Evolutionary conservation across 1,139 yeast species (phyloP).

Genomic region (Taiozyma sp.): DNA sequence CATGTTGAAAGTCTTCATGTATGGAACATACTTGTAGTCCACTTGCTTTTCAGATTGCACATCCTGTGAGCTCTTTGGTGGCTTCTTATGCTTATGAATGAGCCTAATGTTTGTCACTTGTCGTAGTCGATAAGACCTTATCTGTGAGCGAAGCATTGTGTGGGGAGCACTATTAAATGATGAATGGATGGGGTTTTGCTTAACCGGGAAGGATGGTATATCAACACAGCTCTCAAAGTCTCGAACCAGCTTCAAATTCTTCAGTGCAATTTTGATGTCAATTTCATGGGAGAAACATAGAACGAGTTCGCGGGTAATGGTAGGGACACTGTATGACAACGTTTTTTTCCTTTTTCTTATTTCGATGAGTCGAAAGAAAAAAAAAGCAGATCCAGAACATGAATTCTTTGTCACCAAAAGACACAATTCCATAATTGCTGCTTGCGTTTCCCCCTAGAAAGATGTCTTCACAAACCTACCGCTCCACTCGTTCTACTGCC

Average conservation of each 20-base stretch:
- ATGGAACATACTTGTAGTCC: slow-evolving; percentile 4
- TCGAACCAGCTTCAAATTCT: neutral
- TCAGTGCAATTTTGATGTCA: neutral
- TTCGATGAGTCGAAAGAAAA: neutral
- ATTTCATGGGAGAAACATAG: neutral
- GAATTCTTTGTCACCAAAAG: neutral
- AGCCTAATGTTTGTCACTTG: neutral
- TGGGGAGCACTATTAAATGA: neutral
- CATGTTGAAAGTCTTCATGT: slow-evolving; percentile 7
- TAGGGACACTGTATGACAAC: neutral
- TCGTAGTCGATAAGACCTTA: neutral
- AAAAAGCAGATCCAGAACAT: neutral
- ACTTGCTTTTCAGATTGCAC: neutral
- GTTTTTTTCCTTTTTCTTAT: neutral
- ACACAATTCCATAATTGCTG: neutral
- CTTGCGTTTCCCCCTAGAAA: neutral
- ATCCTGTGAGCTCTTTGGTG: neutral
- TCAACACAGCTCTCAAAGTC: too few relatives aligned
- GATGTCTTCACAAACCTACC: slow-evolving; percentile 53
- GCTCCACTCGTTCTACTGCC: slow-evolving; percentile 77
- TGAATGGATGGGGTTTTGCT: neutral
- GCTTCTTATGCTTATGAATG: neutral
- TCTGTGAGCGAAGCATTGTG: neutral
- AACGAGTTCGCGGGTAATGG: neutral
- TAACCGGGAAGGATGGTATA: too few relatives aligned